These are phyloP conservation scores for Pseudogymnoascus sp. DNA, from an alignment of 2,329 filamentous ascomycete species.

Conservation along the genomic window DNA sequence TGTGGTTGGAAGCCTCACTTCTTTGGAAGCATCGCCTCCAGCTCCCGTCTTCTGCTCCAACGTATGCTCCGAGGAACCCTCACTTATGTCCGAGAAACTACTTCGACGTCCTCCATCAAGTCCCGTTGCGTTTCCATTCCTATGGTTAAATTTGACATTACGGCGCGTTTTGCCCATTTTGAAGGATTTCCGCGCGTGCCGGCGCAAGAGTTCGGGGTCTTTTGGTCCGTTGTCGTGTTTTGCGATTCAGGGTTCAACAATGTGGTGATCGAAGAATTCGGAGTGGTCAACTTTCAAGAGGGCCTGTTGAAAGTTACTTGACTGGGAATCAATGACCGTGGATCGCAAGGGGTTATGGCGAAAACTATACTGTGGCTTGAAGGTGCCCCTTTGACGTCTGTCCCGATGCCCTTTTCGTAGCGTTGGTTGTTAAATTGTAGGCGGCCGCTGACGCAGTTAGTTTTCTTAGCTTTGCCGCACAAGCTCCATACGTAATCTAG, in stretches of 20 bases:
- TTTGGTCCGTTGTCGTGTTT: not conserved
- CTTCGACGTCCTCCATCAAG: constrained; percentile 41
- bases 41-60: constrained; percentile 20
- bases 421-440: constrained; percentile 5
- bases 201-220: constrained; percentile 10
- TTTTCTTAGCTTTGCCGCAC: constrained; percentile 8
- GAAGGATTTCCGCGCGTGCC: constrained; percentile 2
- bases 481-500: constrained; percentile 6
- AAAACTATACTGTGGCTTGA: not conserved
- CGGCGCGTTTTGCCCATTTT: constrained; percentile 39
- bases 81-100: constrained; percentile 64
- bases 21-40: constrained; percentile 31
- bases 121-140: constrained; percentile 22
- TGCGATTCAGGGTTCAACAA: constrained; percentile 5
- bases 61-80: constrained; percentile 39
- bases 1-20: constrained; percentile 24
- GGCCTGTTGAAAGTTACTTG: not conserved
- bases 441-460: constrained; percentile 6
- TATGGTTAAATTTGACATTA: constrained; percentile 43
- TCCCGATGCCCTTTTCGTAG: constrained; percentile 2
- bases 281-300: not conserved
- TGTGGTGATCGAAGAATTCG: not conserved
- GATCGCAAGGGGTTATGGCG: not conserved
- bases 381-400: constrained; percentile 7
- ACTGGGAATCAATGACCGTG: not conserved